Conservation (phyloP, 78 protist genomes). For the Speleostelium caveatum region DNA sequence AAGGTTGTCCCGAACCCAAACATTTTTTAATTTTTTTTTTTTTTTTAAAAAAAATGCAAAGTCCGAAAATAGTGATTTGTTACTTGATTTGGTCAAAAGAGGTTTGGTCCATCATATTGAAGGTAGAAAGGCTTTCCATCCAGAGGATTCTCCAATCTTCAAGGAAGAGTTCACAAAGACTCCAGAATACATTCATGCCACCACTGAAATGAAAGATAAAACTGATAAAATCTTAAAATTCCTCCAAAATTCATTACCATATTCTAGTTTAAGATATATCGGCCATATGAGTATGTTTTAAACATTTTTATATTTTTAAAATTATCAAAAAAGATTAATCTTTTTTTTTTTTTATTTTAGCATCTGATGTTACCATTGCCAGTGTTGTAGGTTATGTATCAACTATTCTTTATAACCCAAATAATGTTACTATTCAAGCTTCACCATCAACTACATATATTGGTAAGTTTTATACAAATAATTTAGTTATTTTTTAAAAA, state of each 20-base stretch:
- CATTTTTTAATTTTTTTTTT: background rate
- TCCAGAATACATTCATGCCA: slow-evolving; percentile 24
- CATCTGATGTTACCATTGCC: slow-evolving; percentile 17
- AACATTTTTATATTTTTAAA: background rate
- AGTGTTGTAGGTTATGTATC: slow-evolving; percentile 6
- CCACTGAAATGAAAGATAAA: slow-evolving; percentile 20
- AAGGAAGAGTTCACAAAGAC: background rate
- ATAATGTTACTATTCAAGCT: slow-evolving; percentile 60
- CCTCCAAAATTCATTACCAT: slow-evolving; percentile 26
- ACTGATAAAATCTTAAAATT: slow-evolving; percentile 3
- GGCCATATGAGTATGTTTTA: slow-evolving; percentile 30
- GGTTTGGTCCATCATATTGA: slow-evolving; percentile 6
- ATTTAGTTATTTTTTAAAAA: too few relatives aligned
- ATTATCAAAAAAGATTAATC: background rate
- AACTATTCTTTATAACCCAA: slow-evolving; percentile 41
- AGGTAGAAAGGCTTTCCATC: background rate
- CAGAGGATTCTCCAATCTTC: slow-evolving; percentile 33
- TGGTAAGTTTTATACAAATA: too few relatives aligned
- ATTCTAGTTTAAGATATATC: slow-evolving; percentile 32
- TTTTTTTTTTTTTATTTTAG: background rate
- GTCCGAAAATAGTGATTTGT: slow-evolving; percentile 30
- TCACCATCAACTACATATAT: slow-evolving; percentile 40
- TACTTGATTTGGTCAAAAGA: background rate
- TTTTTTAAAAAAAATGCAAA: too few relatives aligned
- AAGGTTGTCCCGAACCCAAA: too few relatives aligned